These are phyloP conservation scores for Talaromyces marneffei DNA, from an alignment of 2,329 filamentous ascomycete species.

Conservation along the genomic window DNA sequence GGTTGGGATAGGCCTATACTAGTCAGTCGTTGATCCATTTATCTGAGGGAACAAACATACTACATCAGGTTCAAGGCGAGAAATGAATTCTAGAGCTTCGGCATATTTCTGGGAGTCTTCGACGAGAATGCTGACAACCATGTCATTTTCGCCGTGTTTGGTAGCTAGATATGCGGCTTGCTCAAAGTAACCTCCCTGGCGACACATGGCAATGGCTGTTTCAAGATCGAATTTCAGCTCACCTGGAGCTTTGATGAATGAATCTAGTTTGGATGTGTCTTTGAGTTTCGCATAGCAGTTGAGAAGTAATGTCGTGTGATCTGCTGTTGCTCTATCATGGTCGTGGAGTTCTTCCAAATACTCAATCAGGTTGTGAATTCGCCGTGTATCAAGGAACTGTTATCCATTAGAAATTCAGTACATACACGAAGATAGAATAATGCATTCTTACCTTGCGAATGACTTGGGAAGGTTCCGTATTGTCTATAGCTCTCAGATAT, in stretches of 20 bases:
- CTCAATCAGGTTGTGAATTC: constrained; percentile 94
- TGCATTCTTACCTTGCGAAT: constrained; percentile 68
- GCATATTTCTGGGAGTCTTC: constrained; percentile 89
- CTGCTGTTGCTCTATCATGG: constrained; percentile 83
- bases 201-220: constrained; percentile 94
- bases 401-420: constrained; percentile 16
- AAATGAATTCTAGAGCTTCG: constrained; percentile 87
- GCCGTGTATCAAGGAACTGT: constrained; percentile 92
- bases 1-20: constrained; percentile 68
- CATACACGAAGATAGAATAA: not conserved
- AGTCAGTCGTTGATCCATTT: not conserved
- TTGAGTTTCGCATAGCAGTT: constrained; percentile 99
- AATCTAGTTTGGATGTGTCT: constrained; percentile 91
- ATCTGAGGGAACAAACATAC: constrained; percentile 44
- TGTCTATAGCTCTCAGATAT: constrained; percentile 92
- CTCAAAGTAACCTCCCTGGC: constrained; percentile 93
- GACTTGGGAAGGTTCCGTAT: constrained; percentile 91
- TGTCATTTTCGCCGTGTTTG: constrained; percentile 85
- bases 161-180: constrained; percentile 93
- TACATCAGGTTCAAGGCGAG: constrained; percentile 71
- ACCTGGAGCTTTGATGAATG: constrained; percentile 85
- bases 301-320: constrained; percentile 87
- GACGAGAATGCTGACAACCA: constrained; percentile 92
- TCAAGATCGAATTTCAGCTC: constrained; percentile 96
- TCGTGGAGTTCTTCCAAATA: constrained; percentile 96